These are phyloP conservation scores for Fusarium xyrophilum DNA, from an alignment of 2,329 filamentous ascomycete genomes.

Conservation along the genomic window DNA sequence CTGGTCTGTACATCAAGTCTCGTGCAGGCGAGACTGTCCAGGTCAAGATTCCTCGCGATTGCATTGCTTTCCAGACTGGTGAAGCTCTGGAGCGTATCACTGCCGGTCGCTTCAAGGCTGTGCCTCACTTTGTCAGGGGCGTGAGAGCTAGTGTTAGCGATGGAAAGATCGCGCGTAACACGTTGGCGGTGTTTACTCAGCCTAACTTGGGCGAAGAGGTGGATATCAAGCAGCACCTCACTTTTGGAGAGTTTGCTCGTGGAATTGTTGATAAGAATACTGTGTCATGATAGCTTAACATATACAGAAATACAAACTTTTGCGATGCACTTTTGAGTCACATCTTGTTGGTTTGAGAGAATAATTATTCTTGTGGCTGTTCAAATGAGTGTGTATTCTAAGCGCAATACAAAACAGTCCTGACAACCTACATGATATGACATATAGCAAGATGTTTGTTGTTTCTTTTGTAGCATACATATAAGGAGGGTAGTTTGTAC, in stretches of 20 bases:
- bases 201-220: constrained; percentile 86
- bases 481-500: background rate
- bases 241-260: constrained; percentile 78
- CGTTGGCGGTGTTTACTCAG: constrained; percentile 95
- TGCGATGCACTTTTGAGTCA: background rate
- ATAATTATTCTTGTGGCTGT: background rate
- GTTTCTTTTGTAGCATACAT: background rate
- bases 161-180: constrained; percentile 76
- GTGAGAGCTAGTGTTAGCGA: constrained; percentile 62
- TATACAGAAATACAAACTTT: background rate
- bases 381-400: background rate
- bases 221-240: constrained; percentile 69
- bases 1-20: constrained; percentile 93
- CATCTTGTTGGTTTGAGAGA: too few relatives aligned
- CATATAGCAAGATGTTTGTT: background rate
- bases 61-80: constrained; percentile 94
- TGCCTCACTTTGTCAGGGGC: constrained; percentile 93
- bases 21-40: constrained; percentile 84
- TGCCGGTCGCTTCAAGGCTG: constrained; percentile 87
- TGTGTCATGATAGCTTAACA: constrained; percentile 46
- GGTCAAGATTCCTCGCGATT: constrained; percentile 88
- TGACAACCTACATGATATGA: background rate
- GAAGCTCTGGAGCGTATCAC: constrained; percentile 92
- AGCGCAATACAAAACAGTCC: background rate
- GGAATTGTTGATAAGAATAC: constrained; percentile 67